Conservation (phyloP, 371 early-diverging fungal genomes). For the Synchytrium microbalum region DNA sequence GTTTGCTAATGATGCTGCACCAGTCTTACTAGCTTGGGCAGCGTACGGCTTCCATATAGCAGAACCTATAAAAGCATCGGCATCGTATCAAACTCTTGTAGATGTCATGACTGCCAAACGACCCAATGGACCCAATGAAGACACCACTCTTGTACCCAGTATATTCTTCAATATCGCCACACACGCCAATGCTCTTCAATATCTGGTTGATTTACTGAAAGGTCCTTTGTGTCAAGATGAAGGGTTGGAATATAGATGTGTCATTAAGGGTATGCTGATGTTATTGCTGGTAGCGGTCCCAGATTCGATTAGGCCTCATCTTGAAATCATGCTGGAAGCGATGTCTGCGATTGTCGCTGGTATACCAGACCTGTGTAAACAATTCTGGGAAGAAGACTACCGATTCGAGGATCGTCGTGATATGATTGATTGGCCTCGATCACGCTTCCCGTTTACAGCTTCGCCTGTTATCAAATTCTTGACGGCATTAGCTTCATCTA, state of each 20-base stretch:
- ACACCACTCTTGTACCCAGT: conserved; percentile 14
- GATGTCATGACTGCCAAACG: not conserved
- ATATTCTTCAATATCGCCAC: conserved; percentile 1
- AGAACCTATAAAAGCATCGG: not conserved
- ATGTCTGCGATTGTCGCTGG: conserved; percentile 17
- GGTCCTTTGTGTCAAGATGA: not conserved
- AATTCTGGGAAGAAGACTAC: conserved; percentile 40
- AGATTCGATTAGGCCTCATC: conserved; percentile 20
- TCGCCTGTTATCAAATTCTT: conserved; percentile 20
- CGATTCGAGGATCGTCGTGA: conserved; percentile 23
- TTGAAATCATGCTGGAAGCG: conserved; percentile 17
- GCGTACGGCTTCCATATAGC: not conserved
- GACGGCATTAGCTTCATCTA: conserved; percentile 15
- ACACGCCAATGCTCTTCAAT: not conserved
- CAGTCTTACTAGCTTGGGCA: conserved; percentile 16
- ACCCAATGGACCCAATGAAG: conserved; percentile 8
- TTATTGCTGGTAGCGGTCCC: conserved; percentile 16
- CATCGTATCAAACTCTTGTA: not conserved
- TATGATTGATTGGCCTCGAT: conserved; percentile 28
- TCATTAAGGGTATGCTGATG: conserved; percentile 29
- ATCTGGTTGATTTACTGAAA: not conserved
- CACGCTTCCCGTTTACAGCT: conserved; percentile 25
- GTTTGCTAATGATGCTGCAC: conserved; percentile 9
- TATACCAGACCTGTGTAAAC: conserved; percentile 19
- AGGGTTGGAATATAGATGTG: conserved; percentile 16